Evolutionary conservation across 1,284 basidiomycete genomes (phyloP).

Genomic region (Microbotryum lychnidis-dioicae): DNA sequence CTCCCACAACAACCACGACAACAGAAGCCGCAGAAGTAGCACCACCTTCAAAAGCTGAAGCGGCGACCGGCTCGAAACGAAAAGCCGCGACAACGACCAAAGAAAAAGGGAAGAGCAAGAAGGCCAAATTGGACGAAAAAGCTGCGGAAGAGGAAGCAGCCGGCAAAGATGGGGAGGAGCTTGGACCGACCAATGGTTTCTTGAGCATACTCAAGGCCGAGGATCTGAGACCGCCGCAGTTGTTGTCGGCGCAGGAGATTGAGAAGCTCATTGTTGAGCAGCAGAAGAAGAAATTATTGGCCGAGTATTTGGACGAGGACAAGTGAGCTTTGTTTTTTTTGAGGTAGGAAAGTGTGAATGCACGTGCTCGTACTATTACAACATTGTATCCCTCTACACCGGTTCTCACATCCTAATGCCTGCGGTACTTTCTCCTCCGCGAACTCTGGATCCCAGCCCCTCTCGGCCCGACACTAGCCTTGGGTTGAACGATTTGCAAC

Average conservation of each 20-base stretch:
- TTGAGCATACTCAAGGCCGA: slow-evolving; percentile 67
- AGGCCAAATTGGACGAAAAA: slow-evolving; percentile 23
- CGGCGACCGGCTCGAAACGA: slow-evolving; percentile 30
- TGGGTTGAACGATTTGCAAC: too few relatives aligned
- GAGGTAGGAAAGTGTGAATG: too few relatives aligned
- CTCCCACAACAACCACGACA: background rate
- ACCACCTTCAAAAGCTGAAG: slow-evolving; percentile 2
- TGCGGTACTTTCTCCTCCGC: too few relatives aligned
- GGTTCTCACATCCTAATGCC: too few relatives aligned
- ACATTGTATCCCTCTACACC: too few relatives aligned
- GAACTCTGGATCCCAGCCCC: too few relatives aligned
- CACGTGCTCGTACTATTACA: too few relatives aligned
- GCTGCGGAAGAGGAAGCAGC: slow-evolving; percentile 12
- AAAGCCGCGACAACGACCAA: slow-evolving; percentile 29
- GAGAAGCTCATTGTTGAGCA: slow-evolving; percentile 65
- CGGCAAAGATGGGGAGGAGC: slow-evolving; percentile 11
- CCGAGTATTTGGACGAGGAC: slow-evolving; percentile 52
- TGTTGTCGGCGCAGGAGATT: slow-evolving; percentile 70
- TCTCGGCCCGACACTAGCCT: too few relatives aligned
- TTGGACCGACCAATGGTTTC: slow-evolving; percentile 41
- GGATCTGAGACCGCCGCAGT: slow-evolving; percentile 61
- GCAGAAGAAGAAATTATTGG: slow-evolving; percentile 71
- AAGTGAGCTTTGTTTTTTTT: background rate
- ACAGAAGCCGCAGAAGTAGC: slow-evolving; percentile 9
- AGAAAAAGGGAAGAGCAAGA: slow-evolving; percentile 16